phyloP scores from a whole-genome alignment of 306 rosid genomes.

The Sphenostylis stenocarpa region DNA sequence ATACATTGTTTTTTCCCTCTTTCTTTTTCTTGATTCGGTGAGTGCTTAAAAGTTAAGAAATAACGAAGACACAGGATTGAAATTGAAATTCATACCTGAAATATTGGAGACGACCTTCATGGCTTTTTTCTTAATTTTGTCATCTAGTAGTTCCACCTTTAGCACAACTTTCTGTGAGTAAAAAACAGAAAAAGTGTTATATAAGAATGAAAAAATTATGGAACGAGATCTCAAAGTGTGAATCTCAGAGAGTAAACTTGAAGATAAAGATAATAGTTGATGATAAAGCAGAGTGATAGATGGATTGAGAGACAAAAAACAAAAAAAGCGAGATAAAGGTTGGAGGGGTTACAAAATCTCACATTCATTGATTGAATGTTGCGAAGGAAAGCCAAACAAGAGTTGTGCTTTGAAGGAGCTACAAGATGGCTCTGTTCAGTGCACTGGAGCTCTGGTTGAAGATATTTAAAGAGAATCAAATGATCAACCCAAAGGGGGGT shows the following conservation, averaged over 20 bases:
- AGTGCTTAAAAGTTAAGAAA: neutral
- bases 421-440: neutral
- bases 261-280: neutral
- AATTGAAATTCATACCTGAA: slow-evolving; percentile 41
- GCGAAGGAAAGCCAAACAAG: neutral
- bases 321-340: no score
- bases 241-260: neutral
- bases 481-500: neutral
- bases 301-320: neutral
- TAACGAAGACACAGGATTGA: neutral
- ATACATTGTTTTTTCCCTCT: neutral
- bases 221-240: no score
- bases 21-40: neutral
- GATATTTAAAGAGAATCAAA: slow-evolving; percentile 17
- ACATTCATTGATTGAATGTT: slow-evolving; percentile 29
- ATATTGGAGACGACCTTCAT: slow-evolving; percentile 62
- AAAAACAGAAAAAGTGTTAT: neutral
- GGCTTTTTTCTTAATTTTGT: slow-evolving; percentile 51
- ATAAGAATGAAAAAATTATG: neutral
- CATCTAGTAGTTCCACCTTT: slow-evolving; percentile 45
- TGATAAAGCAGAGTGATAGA: neutral
- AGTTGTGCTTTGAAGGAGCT: neutral
- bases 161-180: slow-evolving; percentile 60
- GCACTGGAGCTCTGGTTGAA: neutral
- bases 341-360: neutral